These are phyloP conservation scores for Tubosaeta sp. DNA, from an alignment of 768 basidiomycete species.

Conservation along the genomic window DNA sequence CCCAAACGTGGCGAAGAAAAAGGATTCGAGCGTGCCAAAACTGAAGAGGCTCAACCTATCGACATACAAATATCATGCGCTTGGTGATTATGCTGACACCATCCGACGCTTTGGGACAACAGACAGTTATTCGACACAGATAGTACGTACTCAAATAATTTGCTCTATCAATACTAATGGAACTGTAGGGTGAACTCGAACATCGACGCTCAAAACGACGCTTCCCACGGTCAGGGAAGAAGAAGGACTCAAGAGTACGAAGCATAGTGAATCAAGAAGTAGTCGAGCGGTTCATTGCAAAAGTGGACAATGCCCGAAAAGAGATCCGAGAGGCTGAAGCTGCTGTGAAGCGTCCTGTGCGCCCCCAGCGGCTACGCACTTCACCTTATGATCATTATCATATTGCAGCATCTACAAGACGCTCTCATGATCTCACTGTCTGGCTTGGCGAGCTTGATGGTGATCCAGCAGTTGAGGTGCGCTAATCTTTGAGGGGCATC, in stretches of 20 bases:
- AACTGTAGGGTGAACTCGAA: conserved; percentile 40
- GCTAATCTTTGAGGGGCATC: too few relatives aligned
- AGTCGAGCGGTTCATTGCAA: neutral
- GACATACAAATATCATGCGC: conserved; percentile 16
- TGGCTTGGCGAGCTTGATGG: neutral
- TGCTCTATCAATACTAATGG: too few relatives aligned
- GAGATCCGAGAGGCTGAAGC: too few relatives aligned
- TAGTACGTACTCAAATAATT: conserved; percentile 24
- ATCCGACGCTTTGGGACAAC: conserved; percentile 27
- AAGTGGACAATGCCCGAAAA: neutral
- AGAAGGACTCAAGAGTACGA: neutral
- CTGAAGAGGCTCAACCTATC: conserved; percentile 7
- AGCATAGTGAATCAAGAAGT: neutral
- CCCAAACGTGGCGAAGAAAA: neutral
- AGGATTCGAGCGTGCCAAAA: neutral
- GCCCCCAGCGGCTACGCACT: too few relatives aligned
- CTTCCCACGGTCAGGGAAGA: neutral
- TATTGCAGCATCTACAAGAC: neutral
- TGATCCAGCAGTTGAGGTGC: neutral
- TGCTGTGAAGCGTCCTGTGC: too few relatives aligned
- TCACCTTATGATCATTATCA: neutral
- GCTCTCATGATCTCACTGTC: neutral
- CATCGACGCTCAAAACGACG: conserved; percentile 18
- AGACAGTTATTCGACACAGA: conserved; percentile 35
- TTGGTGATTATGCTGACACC: conserved; percentile 9